These are phyloP conservation scores for Rhizopus stolonifer DNA, from an alignment of 371 early-diverging fungal species.

Conservation along the genomic window DNA sequence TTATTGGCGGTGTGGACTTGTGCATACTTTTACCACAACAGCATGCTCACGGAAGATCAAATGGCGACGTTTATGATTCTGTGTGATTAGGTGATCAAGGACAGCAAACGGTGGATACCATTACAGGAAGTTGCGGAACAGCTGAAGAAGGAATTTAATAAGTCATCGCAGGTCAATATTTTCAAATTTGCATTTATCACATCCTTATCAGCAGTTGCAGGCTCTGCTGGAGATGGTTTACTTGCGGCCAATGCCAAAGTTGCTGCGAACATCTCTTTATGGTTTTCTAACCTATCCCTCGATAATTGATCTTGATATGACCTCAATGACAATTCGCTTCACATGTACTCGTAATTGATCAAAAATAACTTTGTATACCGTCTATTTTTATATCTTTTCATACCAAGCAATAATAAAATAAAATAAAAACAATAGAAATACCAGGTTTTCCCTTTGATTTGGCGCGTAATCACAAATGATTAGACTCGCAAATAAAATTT, in stretches of 20 bases:
- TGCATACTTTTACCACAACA: neutral
- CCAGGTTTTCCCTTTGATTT: too few relatives aligned
- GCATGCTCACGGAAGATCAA: neutral
- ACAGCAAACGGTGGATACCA: neutral
- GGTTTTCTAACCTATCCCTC: neutral
- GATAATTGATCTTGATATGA: neutral
- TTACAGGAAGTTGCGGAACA: neutral
- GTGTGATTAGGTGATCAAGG: neutral
- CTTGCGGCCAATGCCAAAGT: neutral
- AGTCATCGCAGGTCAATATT: neutral
- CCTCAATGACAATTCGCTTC: neutral
- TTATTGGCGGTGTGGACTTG: conserved; percentile 1
- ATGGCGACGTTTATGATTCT: conserved; percentile 1
- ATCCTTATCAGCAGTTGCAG: conserved; percentile 1
- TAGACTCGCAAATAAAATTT: too few relatives aligned
- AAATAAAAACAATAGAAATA: too few relatives aligned
- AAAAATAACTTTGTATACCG: neutral
- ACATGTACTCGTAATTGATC: neutral
- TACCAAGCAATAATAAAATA: neutral
- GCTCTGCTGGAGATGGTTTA: neutral
- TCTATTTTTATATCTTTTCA: neutral
- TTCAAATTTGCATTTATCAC: conserved; percentile 1
- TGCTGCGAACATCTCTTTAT: conserved; percentile 1
- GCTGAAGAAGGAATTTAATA: conserved; percentile 1
- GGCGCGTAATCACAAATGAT: too few relatives aligned